Evolutionary conservation across 2,329 filamentous ascomycete genomes (phyloP).

Genomic region (Helotiales sp.): DNA sequence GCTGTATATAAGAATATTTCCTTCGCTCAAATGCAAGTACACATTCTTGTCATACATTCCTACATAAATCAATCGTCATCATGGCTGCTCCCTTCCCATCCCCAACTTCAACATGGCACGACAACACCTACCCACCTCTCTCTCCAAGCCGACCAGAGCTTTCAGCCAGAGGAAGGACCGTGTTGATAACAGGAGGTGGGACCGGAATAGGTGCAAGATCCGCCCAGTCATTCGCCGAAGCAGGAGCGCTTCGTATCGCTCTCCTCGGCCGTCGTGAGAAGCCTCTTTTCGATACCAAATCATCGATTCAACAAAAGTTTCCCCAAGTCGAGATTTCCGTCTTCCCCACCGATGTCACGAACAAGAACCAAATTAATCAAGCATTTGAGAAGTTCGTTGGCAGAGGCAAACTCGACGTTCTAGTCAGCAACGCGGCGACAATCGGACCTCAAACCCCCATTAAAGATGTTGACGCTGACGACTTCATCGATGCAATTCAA

Average conservation of each 20-base stretch:
- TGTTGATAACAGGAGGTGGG: slow-evolving; percentile 52
- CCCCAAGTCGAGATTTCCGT: slow-evolving; percentile 44
- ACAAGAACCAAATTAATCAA: slow-evolving; percentile 41
- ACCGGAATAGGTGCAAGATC: slow-evolving; percentile 52
- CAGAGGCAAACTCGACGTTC: slow-evolving; percentile 46
- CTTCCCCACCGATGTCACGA: slow-evolving; percentile 44
- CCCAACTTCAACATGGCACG: slow-evolving; percentile 47
- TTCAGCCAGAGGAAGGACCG: slow-evolving; percentile 47
- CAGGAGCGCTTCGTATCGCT: slow-evolving; percentile 50
- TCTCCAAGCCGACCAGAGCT: slow-evolving; percentile 48
- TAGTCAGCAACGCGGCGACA: slow-evolving; percentile 48
- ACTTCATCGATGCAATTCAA: slow-evolving; percentile 45
- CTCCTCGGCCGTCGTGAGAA: slow-evolving; percentile 50
- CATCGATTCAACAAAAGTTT: slow-evolving; percentile 44
- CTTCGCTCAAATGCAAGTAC: background rate
- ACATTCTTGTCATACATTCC: background rate
- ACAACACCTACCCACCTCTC: slow-evolving; percentile 45
- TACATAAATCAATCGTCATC: slow-evolving; percentile 26
- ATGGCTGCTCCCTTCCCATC: slow-evolving; percentile 45
- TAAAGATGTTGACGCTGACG: slow-evolving; percentile 38
- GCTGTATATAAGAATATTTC: background rate
- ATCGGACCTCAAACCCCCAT: slow-evolving; percentile 41
- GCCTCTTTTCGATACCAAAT: slow-evolving; percentile 46
- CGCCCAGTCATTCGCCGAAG: slow-evolving; percentile 49
- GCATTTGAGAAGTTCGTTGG: slow-evolving; percentile 43